phyloP scores from a whole-genome alignment of 331 rosid genomes.

The Acacia concinna region DNA sequence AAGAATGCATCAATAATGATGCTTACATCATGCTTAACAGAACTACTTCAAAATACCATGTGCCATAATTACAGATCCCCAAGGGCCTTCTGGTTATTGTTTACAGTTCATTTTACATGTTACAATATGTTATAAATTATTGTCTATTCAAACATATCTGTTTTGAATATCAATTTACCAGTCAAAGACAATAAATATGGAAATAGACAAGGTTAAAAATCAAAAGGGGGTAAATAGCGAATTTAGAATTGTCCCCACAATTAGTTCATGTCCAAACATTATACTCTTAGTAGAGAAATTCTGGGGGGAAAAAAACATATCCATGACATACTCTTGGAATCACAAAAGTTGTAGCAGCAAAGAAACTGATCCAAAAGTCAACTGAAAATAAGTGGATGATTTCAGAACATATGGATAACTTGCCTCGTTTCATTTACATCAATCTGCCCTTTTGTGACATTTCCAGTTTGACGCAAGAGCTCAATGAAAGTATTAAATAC shows the following conservation, averaged over 20 bases:
- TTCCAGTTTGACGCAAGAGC: conserved; percentile 97
- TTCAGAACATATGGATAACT: conserved; percentile 36
- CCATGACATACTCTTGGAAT: background rate
- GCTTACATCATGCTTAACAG: conserved; percentile 16
- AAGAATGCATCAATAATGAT: conserved; percentile 11
- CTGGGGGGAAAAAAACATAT: background rate
- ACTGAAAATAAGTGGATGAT: conserved; percentile 9
- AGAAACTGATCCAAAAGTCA: background rate
- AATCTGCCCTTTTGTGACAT: conserved; percentile 88
- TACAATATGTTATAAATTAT: background rate
- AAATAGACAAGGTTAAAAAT: background rate
- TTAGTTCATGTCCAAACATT: background rate
- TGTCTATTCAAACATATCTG: background rate
- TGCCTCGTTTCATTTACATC: conserved; percentile 85
- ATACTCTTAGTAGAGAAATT: background rate
- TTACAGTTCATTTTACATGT: background rate
- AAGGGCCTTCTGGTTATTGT: background rate
- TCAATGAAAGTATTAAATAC: conserved; percentile 91
- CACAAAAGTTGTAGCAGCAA: background rate
- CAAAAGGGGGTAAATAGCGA: background rate
- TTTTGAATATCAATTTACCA: background rate
- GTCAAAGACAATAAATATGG: background rate
- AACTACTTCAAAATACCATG: conserved; percentile 13
- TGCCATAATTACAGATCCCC: conserved; percentile 9
- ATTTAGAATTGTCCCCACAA: background rate